A percentile compares a stretch with the other conserved stretches of the same genome.
Conservation (phyloP, 2,329 filamentous ascomycete genomes). For the Helotiales sp. region DNA sequence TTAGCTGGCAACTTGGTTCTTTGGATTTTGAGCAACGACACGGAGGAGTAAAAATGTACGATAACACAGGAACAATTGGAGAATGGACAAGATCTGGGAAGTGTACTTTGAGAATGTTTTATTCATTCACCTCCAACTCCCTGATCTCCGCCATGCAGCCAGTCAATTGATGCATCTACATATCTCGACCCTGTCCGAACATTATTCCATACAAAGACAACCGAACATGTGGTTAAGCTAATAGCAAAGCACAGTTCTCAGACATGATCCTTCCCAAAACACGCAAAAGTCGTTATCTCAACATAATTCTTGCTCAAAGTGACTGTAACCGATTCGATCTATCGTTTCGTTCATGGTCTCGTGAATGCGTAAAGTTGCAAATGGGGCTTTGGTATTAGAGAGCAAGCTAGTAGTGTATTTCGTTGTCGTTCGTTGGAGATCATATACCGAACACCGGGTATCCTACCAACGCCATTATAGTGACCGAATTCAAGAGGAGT, state of each 20-base stretch:
- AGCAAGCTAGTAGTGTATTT: constrained; percentile 33
- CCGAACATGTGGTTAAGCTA: constrained; percentile 34
- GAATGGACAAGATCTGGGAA: too few relatives aligned
- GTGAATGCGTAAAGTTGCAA: constrained; percentile 40
- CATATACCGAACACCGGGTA: constrained; percentile 29
- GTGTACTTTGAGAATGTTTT: not conserved
- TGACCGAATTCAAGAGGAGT: constrained; percentile 30
- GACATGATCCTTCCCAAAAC: constrained; percentile 18
- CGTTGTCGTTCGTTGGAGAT: constrained; percentile 27
- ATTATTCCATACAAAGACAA: constrained; percentile 28
- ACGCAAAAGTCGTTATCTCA: constrained; percentile 22
- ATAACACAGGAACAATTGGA: not conserved
- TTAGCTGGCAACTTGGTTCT: not conserved
- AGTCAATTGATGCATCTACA: constrained; percentile 14
- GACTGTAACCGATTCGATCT: constrained; percentile 24
- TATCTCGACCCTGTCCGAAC: not conserved
- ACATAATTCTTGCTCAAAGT: constrained; percentile 27
- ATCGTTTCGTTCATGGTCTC: constrained; percentile 37
- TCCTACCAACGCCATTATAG: constrained; percentile 38
- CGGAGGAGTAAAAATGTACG: not conserved
- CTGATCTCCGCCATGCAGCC: not conserved
- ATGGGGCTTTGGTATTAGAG: constrained; percentile 32
- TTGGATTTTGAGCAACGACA: not conserved
- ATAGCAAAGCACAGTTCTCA: constrained; percentile 25
- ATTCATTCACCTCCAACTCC: not conserved